Evolutionary conservation across 106 monocot species (phyloP).

Genomic region (Chionographis japonica): DNA sequence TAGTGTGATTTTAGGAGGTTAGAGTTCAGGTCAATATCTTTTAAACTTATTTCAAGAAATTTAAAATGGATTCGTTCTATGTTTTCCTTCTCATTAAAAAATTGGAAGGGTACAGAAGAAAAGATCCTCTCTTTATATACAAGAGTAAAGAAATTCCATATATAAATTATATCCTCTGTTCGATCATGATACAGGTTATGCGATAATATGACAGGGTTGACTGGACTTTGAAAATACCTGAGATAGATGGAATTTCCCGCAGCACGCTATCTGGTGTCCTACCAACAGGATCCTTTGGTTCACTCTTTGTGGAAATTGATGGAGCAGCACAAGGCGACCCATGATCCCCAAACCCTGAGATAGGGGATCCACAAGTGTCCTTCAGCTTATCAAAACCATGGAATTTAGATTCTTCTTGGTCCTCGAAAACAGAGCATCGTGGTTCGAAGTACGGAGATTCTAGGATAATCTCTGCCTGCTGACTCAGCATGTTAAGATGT

Average conservation of each 20-base stretch:
- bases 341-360: constrained; percentile 27
- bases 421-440: constrained; percentile 38
- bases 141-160: no score
- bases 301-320: constrained; percentile 31
- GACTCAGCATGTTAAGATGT: constrained; percentile 51
- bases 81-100: no score
- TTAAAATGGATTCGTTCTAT: no score
- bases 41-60: no score
- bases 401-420: constrained; percentile 33
- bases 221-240: constrained; percentile 25
- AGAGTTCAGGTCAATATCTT: no score
- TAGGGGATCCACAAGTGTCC: constrained; percentile 19
- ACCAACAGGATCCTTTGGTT: constrained; percentile 17
- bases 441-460: constrained; percentile 54
- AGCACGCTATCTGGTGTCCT: constrained; percentile 25
- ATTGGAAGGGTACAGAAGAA: no score
- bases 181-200: no score
- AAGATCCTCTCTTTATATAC: no score
- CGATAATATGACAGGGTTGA: no score
- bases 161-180: no score
- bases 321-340: constrained; percentile 17
- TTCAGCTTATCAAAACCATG: constrained; percentile 26
- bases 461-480: constrained; percentile 46
- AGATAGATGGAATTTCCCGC: constrained; percentile 23
- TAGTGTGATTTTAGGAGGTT: no score